Percentiles rank a stretch among this genome's conserved stretches.
phyloP scores from a whole-genome alignment of 768 basidiomycete species.

The Tylopilus balloui region DNA sequence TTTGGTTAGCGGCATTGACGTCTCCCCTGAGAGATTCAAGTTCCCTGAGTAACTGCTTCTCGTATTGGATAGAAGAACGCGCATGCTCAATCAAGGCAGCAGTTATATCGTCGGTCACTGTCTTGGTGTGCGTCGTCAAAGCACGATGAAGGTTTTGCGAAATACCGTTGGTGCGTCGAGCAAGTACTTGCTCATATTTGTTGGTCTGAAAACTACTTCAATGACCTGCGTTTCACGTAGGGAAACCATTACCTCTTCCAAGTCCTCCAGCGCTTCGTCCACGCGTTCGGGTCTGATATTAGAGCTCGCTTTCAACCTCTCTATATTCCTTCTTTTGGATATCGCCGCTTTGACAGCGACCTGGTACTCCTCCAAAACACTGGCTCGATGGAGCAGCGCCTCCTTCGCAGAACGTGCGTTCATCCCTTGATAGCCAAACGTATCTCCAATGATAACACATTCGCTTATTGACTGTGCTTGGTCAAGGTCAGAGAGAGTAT shows the following conservation, averaged over 20 bases:
- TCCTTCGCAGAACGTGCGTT: conserved; percentile 98
- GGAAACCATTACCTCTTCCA: conserved; percentile 69
- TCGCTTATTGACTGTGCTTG: conserved; percentile 91
- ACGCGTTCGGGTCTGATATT: conserved; percentile 83
- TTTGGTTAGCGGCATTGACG: conserved; percentile 62
- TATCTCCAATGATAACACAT: conserved; percentile 94
- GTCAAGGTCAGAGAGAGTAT: conserved; percentile 83
- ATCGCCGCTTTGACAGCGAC: conserved; percentile 90
- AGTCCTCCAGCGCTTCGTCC: conserved; percentile 87
- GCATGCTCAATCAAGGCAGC: conserved; percentile 90
- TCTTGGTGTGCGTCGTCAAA: conserved; percentile 76
- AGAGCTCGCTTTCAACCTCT: conserved; percentile 78
- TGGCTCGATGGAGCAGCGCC: conserved; percentile 83
- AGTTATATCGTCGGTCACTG: conserved; percentile 89
- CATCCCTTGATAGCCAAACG: conserved; percentile 91
- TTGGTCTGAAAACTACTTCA: conserved; percentile 57
- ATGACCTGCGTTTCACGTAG: conserved; percentile 2
- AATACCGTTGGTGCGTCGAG: conserved; percentile 85
- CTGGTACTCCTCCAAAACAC: conserved; percentile 92
- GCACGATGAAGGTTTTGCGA: conserved; percentile 90
- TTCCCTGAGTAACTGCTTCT: conserved; percentile 82
- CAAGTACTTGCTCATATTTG: conserved; percentile 82
- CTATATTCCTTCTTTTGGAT: conserved; percentile 88
- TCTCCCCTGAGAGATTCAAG: conserved; percentile 81
- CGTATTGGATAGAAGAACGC: conserved; percentile 87